These are phyloP conservation scores for Ormosia semicastrata DNA, from an alignment of 306 rosid species.

Conservation along the genomic window DNA sequence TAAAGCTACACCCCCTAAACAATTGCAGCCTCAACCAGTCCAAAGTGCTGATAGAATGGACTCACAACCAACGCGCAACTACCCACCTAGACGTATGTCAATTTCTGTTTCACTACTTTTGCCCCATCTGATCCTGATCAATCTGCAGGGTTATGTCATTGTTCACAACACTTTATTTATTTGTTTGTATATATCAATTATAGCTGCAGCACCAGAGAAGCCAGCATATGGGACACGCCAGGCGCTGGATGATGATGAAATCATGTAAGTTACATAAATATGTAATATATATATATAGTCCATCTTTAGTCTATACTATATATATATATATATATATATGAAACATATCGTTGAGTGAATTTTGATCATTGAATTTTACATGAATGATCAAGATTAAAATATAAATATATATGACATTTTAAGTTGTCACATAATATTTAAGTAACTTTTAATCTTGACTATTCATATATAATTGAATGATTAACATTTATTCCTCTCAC, in stretches of 20 bases:
- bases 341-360: no score
- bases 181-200: background rate
- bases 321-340: no score
- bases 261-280: slow-evolving; percentile 46
- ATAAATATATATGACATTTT: no score
- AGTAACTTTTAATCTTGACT: no score
- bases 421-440: no score
- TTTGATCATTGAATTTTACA: no score
- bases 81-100: slow-evolving; percentile 38
- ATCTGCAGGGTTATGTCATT: background rate
- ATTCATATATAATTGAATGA: no score
- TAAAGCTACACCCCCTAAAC: background rate
- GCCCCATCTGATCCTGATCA: no score
- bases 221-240: background rate
- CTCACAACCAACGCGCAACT: background rate
- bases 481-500: no score
- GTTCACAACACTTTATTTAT: background rate
- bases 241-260: slow-evolving; percentile 34
- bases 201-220: slow-evolving; percentile 37
- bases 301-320: no score
- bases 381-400: no score
- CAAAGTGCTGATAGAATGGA: slow-evolving; percentile 20
- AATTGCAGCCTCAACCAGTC: slow-evolving; percentile 14
- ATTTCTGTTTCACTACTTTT: no score
- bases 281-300: background rate